These are phyloP conservation scores for Beauveria medogensis DNA, from an alignment of 2,329 filamentous ascomycete genomes.

Conservation along the genomic window DNA sequence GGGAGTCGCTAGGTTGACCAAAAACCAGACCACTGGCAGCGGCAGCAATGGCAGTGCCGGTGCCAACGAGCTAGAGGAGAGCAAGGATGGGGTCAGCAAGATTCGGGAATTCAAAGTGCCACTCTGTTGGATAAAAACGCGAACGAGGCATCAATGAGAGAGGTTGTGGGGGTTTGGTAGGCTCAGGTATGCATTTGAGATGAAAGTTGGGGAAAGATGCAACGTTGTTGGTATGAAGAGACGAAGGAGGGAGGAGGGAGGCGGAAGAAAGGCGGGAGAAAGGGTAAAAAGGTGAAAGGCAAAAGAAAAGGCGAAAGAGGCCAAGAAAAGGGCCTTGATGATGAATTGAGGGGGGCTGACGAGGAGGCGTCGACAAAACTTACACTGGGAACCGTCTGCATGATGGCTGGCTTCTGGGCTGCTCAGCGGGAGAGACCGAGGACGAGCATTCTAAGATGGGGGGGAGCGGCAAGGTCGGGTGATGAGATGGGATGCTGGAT, in stretches of 20 bases:
- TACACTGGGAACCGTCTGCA: slow-evolving; percentile 47
- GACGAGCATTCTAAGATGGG: slow-evolving; percentile 26
- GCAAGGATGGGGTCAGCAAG: background rate
- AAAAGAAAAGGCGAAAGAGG: background rate
- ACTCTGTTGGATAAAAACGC: background rate
- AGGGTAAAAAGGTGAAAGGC: background rate
- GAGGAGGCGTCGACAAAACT: slow-evolving; percentile 21
- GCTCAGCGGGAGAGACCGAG: slow-evolving; percentile 27
- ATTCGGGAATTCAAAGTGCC: background rate
- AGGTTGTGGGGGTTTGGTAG: background rate
- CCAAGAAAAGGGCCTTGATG: background rate
- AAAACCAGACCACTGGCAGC: slow-evolving; percentile 52
- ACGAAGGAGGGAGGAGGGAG: background rate
- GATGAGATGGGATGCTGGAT: background rate
- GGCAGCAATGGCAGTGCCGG: slow-evolving; percentile 53
- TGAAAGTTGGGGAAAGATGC: slow-evolving; percentile 9
- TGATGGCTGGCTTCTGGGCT: slow-evolving; percentile 35
- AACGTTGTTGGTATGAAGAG: background rate
- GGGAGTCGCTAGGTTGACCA: slow-evolving; percentile 42
- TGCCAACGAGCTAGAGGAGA: slow-evolving; percentile 46
- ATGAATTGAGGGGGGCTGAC: background rate
- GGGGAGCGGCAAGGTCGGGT: background rate
- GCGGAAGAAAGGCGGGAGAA: slow-evolving; percentile 2
- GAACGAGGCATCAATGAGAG: background rate
- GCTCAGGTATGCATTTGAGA: slow-evolving; percentile 10